Evolutionary conservation across 805 yeast species (phyloP).

Genomic region (Metschnikowia similis): DNA sequence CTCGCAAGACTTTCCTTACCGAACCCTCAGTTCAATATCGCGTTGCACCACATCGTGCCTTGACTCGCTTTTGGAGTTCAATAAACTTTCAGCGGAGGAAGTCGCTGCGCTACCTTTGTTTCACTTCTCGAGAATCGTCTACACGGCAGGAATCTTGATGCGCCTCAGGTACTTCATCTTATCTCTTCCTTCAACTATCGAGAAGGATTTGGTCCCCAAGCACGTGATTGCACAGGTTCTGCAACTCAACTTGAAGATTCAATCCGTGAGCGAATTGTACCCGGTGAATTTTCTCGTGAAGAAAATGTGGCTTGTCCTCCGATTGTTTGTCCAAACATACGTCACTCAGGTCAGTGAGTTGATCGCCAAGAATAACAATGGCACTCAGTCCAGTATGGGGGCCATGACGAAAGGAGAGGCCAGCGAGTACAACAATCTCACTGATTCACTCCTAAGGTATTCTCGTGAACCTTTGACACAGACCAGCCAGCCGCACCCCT

Average conservation of each 20-base stretch:
- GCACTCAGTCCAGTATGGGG: slow-evolving; percentile 9
- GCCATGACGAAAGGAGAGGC: slow-evolving; percentile 15
- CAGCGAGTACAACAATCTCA: slow-evolving; percentile 19
- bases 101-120: slow-evolving; percentile 56
- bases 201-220: slow-evolving; percentile 45
- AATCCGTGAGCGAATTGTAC: slow-evolving; percentile 23
- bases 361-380: slow-evolving; percentile 22
- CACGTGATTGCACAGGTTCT: slow-evolving; percentile 37
- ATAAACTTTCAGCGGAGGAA: slow-evolving; percentile 39
- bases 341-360: slow-evolving; percentile 46
- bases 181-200: slow-evolving; percentile 45
- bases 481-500: background rate
- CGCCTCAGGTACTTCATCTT: slow-evolving; percentile 54
- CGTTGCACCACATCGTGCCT: slow-evolving; percentile 54
- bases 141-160: slow-evolving; percentile 60
- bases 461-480: background rate
- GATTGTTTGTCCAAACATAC: slow-evolving; percentile 59
- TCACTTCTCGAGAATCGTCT: slow-evolving; percentile 54
- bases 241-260: slow-evolving; percentile 24
- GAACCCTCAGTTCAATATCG: slow-evolving; percentile 41
- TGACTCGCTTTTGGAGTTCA: slow-evolving; percentile 46
- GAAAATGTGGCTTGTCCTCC: slow-evolving; percentile 53
- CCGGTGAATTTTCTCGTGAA: slow-evolving; percentile 46
- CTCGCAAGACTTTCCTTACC: slow-evolving; percentile 17
- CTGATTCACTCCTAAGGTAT: slow-evolving; percentile 5